Evolutionary conservation across 2,329 filamentous ascomycete genomes (phyloP), one percentile per base, ranked within the genome.

Genomic region (Diaporthe batatas): DNA sequence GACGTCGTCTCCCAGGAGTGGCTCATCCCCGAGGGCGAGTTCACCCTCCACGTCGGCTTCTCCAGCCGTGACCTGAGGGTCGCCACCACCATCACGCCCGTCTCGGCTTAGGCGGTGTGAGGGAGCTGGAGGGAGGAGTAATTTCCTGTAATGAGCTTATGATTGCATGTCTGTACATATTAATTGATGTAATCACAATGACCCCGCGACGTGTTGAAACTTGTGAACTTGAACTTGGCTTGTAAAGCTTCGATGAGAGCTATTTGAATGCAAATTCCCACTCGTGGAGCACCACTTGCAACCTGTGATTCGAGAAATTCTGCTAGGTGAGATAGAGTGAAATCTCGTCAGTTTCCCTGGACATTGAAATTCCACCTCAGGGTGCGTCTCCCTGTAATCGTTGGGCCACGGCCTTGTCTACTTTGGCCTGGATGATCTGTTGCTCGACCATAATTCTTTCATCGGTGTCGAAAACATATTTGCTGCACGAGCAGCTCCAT

Each of bases 1-100:
- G 83, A 87, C 67, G 77, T 83, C 1, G 76, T 77, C n/a, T 76
- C 80, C 11, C 83, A 86, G 78, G 76, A 82, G 70, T 87, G 85
- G 85, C 76, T 78, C 39, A 76, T 85, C 34, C 78, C 80, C 21
- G 74, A 74, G 23, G 79, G 80, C 25, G 79, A 78, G 59, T 80
- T 81, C 74, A 77, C 70, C 1, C 68, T 82, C 71, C 78, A 74
- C 53, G 75, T 81, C 7, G 80, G 80, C 34, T 79, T 78, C 65
- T 81, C 79, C 74, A 81, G 80, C 75, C 59, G 74, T 21, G 75
- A 76, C 23, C 54, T 74, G 21, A 73, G 54, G 68, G 67, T 59
- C 39, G 21, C 59, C 8, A 42, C 71, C 1, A 74, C 67, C 21
- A 67, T 73, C 32, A 59, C 65, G 42, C 73, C 73, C 23, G 39